phyloP scores from a whole-genome alignment of 371 early-diverging fungal species.

The Mortierella sp. region DNA sequence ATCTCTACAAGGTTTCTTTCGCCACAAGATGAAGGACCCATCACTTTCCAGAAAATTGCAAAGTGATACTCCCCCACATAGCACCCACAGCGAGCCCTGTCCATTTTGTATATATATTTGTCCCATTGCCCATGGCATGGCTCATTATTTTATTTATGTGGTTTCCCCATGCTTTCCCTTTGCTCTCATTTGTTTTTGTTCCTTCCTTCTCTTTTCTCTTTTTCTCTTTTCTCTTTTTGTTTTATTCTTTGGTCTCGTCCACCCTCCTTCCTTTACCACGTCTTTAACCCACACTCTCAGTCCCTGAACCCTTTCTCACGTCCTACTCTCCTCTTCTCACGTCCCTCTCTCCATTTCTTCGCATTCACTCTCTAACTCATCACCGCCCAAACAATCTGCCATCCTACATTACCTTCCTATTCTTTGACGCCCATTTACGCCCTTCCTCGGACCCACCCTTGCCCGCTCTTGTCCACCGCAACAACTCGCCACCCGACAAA shows the following conservation, averaged over 20 bases:
- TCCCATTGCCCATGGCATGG: not conserved
- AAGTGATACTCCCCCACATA: too few species aligned
- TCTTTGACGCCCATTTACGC: not conserved
- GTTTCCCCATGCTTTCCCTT: not conserved
- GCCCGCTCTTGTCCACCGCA: not conserved
- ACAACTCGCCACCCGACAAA: not conserved
- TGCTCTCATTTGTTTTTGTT: not conserved
- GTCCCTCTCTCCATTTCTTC: not conserved
- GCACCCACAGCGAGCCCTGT: not conserved
- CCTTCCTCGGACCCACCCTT: not conserved
- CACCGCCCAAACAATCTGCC: not conserved
- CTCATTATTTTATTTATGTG: slow-evolving; percentile 9
- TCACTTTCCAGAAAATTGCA: too few species aligned
- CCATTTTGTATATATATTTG: not conserved
- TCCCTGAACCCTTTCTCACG: not conserved
- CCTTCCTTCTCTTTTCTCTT: not conserved
- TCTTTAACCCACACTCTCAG: not conserved
- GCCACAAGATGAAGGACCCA: too few species aligned
- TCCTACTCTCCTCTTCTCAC: not conserved
- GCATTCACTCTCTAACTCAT: not conserved
- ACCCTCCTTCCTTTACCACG: slow-evolving; percentile 8
- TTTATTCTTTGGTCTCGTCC: slow-evolving; percentile 10
- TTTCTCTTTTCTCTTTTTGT: not conserved
- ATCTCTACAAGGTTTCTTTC: too few species aligned
- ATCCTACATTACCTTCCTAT: not conserved